A percentile compares a stretch with the other conserved stretches of the same genome.
These are phyloP conservation scores for Penicillium flavigenum DNA, from an alignment of 495 filamentous ascomycete species.

Conservation along the genomic window DNA sequence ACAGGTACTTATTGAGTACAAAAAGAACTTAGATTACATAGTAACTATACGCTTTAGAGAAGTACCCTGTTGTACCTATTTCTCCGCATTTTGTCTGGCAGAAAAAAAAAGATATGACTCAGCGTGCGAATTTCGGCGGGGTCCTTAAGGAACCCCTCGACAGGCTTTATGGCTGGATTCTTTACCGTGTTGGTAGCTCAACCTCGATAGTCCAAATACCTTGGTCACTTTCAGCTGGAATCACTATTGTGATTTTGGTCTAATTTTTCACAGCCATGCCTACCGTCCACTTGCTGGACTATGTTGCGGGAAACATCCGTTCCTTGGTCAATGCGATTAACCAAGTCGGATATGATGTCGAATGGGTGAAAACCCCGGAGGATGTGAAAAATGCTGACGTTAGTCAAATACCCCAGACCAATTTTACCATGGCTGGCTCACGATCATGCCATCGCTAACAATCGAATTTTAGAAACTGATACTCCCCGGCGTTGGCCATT, in stretches of 20 bases:
- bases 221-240: neutral
- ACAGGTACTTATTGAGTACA: neutral
- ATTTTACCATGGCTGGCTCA: neutral
- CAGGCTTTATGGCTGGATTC: neutral
- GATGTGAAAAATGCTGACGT: conserved; percentile 86
- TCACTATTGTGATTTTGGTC: neutral
- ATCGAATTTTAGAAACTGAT: conserved; percentile 67
- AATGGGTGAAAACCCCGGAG: conserved; percentile 83
- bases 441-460: conserved; percentile 20
- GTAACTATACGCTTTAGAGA: neutral
- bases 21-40: neutral
- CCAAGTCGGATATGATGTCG: conserved; percentile 84
- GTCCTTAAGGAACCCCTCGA: conserved; percentile 13
- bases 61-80: conserved; percentile 1
- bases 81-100: conserved; percentile 27
- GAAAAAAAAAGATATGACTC: conserved; percentile 34
- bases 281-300: conserved; percentile 87
- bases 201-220: neutral
- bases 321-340: conserved; percentile 97
- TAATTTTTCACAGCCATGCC: conserved; percentile 58
- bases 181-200: neutral
- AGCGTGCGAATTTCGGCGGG: conserved; percentile 29
- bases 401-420: conserved; percentile 23
- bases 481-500: conserved; percentile 93
- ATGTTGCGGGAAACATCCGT: conserved; percentile 84